A percentile compares a stretch with the other conserved stretches of the same genome.
These are phyloP conservation scores for Pythium folliculosum DNA, from an alignment of 352 stramenopile species.

Conservation along the genomic window DNA sequence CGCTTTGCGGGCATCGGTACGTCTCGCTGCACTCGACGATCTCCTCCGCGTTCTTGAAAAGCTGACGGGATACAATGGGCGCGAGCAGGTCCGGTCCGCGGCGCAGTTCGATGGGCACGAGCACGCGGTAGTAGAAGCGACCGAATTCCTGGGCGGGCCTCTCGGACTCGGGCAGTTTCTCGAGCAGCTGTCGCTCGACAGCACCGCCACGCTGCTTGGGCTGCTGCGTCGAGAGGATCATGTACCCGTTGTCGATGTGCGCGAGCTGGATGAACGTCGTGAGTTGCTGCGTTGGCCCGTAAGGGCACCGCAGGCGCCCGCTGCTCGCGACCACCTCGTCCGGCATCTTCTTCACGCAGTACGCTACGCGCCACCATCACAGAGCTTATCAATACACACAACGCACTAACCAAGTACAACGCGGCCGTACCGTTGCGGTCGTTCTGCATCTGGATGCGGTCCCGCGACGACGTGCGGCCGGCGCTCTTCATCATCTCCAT, in stretches of 20 bases:
- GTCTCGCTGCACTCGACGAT: conserved; percentile 75
- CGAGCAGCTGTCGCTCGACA: conserved; percentile 28
- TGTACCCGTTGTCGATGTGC: conserved; percentile 69
- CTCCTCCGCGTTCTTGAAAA: conserved; percentile 82
- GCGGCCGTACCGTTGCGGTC: conserved; percentile 64
- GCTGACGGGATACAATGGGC: conserved; percentile 59
- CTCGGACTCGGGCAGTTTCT: conserved; percentile 42
- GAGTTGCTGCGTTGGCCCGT: conserved; percentile 48
- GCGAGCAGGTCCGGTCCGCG: conserved; percentile 73
- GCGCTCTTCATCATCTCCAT: conserved; percentile 57
- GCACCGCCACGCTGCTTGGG: conserved; percentile 9
- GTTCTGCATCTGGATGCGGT: conserved; percentile 31
- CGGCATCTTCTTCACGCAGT: conserved; percentile 79
- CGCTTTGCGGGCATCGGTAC: conserved; percentile 71
- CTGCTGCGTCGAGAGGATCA: conserved; percentile 65
- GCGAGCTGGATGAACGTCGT: conserved; percentile 74
- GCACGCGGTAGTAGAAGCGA: conserved; percentile 71
- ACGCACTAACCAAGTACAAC: no score
- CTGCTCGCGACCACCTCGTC: conserved; percentile 69
- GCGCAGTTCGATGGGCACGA: conserved; percentile 76
- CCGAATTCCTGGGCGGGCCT: conserved; percentile 42
- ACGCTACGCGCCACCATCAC: conserved; percentile 31
- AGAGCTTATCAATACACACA: not conserved
- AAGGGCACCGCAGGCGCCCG: conserved; percentile 59
- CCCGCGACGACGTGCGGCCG: conserved; percentile 28